These are phyloP conservation scores for Claviceps sp. DNA, from an alignment of 2,329 filamentous ascomycete species.

Conservation along the genomic window DNA sequence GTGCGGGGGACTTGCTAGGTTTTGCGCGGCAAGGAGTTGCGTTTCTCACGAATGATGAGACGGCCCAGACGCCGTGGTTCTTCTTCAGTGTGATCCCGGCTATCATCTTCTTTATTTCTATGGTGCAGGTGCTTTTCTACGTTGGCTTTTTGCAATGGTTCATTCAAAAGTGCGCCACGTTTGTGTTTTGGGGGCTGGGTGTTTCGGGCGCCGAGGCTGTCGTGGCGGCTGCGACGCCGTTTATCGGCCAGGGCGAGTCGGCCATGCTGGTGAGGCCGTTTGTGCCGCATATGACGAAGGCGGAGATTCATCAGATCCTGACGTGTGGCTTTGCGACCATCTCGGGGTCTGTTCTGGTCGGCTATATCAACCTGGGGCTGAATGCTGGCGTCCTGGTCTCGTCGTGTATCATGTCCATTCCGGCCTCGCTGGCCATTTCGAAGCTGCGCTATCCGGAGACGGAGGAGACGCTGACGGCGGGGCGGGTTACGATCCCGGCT, in stretches of 20 bases:
- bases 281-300: conserved; percentile 69
- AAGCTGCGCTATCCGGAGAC: conserved; percentile 84
- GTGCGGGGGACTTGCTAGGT: conserved; percentile 60
- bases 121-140: conserved; percentile 81
- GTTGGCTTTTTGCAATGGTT: conserved; percentile 78
- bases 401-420: conserved; percentile 91
- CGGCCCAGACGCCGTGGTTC: conserved; percentile 48
- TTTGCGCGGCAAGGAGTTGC: conserved; percentile 60
- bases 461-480: conserved; percentile 73
- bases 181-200: conserved; percentile 82
- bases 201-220: conserved; percentile 90
- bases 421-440: conserved; percentile 75
- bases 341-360: conserved; percentile 72
- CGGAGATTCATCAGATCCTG: conserved; percentile 88
- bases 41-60: conserved; percentile 45
- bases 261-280: conserved; percentile 87
- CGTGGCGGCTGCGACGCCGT: conserved; percentile 82
- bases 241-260: conserved; percentile 88
- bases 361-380: conserved; percentile 73
- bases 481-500: conserved; percentile 67
- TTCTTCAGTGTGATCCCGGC: conserved; percentile 69
- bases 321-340: conserved; percentile 88
- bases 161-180: conserved; percentile 70
- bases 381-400: conserved; percentile 78
- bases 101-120: conserved; percentile 90